These are phyloP conservation scores for Colletotrichum sidae DNA, from an alignment of 2,329 filamentous ascomycete genomes.

Conservation along the genomic window DNA sequence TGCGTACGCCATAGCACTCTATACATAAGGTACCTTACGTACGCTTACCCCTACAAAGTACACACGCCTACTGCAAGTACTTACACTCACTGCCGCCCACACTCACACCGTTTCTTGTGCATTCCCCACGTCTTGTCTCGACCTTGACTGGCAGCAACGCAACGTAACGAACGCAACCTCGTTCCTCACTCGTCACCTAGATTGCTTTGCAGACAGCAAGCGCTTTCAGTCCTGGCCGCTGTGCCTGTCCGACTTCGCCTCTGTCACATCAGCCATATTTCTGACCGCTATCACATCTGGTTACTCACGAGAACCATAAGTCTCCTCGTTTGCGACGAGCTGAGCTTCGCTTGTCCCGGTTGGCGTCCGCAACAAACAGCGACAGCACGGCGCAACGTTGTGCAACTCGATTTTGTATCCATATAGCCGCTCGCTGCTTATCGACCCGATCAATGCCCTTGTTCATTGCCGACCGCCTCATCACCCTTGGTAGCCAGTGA, in stretches of 20 bases:
- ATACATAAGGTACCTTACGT: background rate
- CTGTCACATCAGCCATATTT: slow-evolving; percentile 29
- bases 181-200: slow-evolving; percentile 7
- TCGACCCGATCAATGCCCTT: slow-evolving; percentile 30
- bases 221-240: background rate
- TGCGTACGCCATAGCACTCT: background rate
- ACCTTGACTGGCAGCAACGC: no score
- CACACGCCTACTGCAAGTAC: no score
- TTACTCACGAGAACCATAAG: slow-evolving; percentile 6
- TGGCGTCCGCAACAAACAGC: no score
- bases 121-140: no score
- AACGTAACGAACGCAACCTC: background rate
- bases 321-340: slow-evolving; percentile 3
- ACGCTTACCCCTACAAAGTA: no score
- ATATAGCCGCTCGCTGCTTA: slow-evolving; percentile 1
- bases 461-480: slow-evolving; percentile 19
- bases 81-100: no score
- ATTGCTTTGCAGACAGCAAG: background rate
- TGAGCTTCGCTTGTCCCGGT: background rate
- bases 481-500: slow-evolving; percentile 27
- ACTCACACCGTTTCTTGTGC: no score
- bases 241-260: slow-evolving; percentile 12
- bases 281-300: slow-evolving; percentile 3
- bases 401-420: background rate
- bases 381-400: background rate